Conservation (phyloP, 192 early-diverging fungal species). For the Mortierella alpina region DNA sequence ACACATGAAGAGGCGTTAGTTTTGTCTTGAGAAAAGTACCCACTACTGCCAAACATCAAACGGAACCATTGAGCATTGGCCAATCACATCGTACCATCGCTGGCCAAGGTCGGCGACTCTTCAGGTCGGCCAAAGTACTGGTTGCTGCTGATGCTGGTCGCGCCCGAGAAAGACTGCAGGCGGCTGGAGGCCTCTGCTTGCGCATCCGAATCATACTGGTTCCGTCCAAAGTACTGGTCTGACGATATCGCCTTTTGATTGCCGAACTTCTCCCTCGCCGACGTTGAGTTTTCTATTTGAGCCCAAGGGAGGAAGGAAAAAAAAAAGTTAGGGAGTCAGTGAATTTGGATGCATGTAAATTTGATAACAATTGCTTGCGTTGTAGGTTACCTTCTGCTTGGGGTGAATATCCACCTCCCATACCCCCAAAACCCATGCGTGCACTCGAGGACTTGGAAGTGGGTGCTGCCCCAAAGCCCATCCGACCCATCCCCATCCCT, state of each 20-base stretch:
- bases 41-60: not conserved
- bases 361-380: not conserved
- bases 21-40: not conserved
- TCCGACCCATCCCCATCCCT: constrained; percentile 73
- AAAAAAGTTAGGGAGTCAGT: not conserved
- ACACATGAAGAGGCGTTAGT: not conserved
- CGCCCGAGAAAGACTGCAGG: constrained; percentile 73
- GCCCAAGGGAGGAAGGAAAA: not conserved
- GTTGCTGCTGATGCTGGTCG: constrained; percentile 82
- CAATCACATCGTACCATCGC: constrained; percentile 24
- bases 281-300: constrained; percentile 54
- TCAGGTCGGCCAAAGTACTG: constrained; percentile 85
- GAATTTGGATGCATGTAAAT: not conserved
- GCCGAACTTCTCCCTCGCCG: constrained; percentile 81
- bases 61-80: no score
- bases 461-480: constrained; percentile 66
- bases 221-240: constrained; percentile 92
- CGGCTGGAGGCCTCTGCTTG: constrained; percentile 67
- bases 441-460: constrained; percentile 9
- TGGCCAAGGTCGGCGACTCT: constrained; percentile 56
- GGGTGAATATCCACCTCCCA: constrained; percentile 37
- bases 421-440: constrained; percentile 35
- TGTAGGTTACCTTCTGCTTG: constrained; percentile 36
- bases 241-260: constrained; percentile 90
- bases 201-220: constrained; percentile 69